Evolutionary conservation across 306 rosid genomes (phyloP), one percentile per base, ranked within the genome.

Genomic region (Dryas octopetala): DNA sequence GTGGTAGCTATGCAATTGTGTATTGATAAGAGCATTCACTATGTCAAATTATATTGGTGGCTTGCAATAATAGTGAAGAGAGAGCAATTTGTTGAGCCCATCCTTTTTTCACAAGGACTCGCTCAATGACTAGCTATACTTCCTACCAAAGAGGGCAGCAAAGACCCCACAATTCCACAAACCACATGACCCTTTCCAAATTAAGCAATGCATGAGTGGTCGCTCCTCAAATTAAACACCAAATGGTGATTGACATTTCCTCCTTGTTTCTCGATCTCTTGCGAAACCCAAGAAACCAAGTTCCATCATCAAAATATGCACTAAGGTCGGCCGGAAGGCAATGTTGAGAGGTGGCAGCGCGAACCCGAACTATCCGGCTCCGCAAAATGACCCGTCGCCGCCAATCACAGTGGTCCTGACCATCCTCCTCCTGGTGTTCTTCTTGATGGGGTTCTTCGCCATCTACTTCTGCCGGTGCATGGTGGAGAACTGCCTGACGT

Each of bases 381-480:
- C 32, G 4, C 0, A 28, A 0, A 3, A 17, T 0, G 55, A n/a
- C 13, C 51, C 55, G 11, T 68, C 88, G n/a, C 80, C 91, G 0
- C 83, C 96, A 0, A 44, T 86, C 19, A 51, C 87, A 1, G 64
- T 90, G 4, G 65, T 86, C 4, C 70, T 93, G 41, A 70, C 90
- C n/a, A 60, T 90, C 4, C 66, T 81, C 11, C 62, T 88, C 76
- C 80, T 90, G 0, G 71, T 84, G 5, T 71, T 86, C 38, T 84
- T 88, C 76, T 63, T 89, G 13, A 26, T 83, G 3, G 86, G 89
- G 2, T 86, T 90, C 81, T 86, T 78, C 73, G 50, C 84, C 4
- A 55, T 87, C 1, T 89, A 81, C 74, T 57, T 87, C 14, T 88
- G 92, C 17, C 78, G 82, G 69, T 89, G 86, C 11, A 81, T 85